These are phyloP conservation scores for Cladosporium colombiae DNA, from an alignment of 2,329 filamentous ascomycete species.

Conservation along the genomic window DNA sequence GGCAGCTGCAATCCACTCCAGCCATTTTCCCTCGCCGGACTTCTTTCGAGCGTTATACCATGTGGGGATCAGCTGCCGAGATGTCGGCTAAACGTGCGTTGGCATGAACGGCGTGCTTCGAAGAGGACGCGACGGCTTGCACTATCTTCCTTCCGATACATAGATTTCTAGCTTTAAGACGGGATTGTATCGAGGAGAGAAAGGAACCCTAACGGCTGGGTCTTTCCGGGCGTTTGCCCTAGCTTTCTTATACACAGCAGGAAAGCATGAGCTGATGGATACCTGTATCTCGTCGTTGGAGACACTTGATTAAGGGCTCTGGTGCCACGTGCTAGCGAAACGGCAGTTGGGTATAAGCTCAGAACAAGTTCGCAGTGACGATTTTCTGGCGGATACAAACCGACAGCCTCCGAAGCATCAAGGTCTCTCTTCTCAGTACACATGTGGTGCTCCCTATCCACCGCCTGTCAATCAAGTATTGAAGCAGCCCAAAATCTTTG, in stretches of 20 bases:
- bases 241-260: background rate
- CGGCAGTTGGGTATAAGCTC: background rate
- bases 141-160: background rate
- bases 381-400: background rate
- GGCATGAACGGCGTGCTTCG: background rate
- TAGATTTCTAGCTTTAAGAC: background rate
- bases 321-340: background rate
- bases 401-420: background rate
- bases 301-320: background rate
- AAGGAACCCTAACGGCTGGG: background rate
- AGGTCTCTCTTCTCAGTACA: background rate
- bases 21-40: background rate
- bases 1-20: background rate
- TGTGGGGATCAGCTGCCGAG: constrained; percentile 6
- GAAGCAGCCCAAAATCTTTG: background rate
- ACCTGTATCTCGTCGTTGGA: background rate
- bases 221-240: background rate
- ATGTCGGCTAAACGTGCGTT: background rate
- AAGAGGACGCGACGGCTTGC: background rate
- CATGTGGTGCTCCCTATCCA: background rate
- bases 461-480: background rate
- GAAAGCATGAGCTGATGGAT: background rate
- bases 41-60: background rate
- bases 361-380: background rate
- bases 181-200: background rate